Evolutionary conservation across 202 grass and related monocot species (phyloP).

Genomic region (Schoenoplectus tabernaemontani): DNA sequence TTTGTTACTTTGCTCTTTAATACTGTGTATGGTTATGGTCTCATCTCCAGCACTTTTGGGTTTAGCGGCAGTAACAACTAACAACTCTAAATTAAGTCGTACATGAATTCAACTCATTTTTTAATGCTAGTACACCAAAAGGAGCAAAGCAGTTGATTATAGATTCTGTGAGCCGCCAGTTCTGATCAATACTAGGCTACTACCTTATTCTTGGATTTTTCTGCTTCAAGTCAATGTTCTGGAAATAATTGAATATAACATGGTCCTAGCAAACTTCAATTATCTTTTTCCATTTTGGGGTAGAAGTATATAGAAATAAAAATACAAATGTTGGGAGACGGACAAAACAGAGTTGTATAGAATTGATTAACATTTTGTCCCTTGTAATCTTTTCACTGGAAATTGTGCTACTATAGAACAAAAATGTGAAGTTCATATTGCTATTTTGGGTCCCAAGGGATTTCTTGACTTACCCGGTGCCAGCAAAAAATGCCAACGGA

Average conservation of each 20-base stretch:
- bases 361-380: not conserved
- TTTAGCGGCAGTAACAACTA: too few species aligned
- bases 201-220: not conserved
- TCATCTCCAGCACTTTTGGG: not conserved
- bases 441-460: not conserved
- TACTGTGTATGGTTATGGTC: not conserved
- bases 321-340: not conserved
- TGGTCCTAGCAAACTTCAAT: not conserved
- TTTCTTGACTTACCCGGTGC: slow-evolving; percentile 50
- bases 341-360: not conserved
- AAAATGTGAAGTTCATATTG: slow-evolving; percentile 2
- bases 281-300: not conserved
- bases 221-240: not conserved
- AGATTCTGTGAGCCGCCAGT: not conserved
- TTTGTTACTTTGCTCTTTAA: not conserved
- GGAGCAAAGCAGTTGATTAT: not conserved
- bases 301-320: not conserved
- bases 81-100: too few species aligned
- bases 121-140: not conserved
- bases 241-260: not conserved
- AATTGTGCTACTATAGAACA: not conserved
- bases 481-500: slow-evolving; percentile 84
- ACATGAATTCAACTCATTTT: not conserved
- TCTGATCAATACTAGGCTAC: not conserved
- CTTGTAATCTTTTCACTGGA: not conserved